Conservation (phyloP, 1,284 basidiomycete genomes). For the Fomitopsis schrenkii region DNA sequence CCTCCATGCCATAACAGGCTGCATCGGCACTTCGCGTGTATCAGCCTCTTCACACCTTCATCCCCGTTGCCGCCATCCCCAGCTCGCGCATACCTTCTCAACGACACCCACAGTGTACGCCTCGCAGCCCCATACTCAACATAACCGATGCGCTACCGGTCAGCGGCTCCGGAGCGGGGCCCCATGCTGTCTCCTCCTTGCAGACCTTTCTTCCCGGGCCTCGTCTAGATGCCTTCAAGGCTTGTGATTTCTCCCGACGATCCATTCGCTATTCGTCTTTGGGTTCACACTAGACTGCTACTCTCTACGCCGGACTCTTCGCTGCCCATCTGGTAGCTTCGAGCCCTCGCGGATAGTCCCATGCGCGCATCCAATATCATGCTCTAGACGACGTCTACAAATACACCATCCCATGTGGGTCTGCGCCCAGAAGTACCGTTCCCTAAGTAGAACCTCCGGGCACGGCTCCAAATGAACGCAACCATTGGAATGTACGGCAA, state of each 20-base stretch:
- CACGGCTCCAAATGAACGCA: too few relatives aligned
- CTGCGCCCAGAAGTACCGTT: too few relatives aligned
- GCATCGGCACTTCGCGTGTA: background rate
- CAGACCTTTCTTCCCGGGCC: conserved; percentile 21
- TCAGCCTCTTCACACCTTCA: background rate
- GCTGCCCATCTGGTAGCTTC: too few relatives aligned
- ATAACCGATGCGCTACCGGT: background rate
- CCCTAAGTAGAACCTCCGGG: too few relatives aligned
- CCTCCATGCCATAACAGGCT: background rate
- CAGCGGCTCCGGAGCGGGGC: background rate
- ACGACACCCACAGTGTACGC: background rate
- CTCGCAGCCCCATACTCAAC: background rate
- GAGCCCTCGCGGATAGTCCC: too few relatives aligned
- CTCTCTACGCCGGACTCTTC: too few relatives aligned
- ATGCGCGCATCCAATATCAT: too few relatives aligned
- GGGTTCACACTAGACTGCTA: background rate
- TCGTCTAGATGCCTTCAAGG: conserved; percentile 24
- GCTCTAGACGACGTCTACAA: too few relatives aligned
- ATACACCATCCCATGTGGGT: too few relatives aligned
- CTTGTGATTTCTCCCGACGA: background rate
- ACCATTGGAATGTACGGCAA: too few relatives aligned
- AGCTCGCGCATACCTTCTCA: background rate
- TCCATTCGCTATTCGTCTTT: background rate
- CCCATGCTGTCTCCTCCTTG: conserved; percentile 4
- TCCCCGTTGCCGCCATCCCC: background rate